Percentiles rank a stretch among this genome's conserved stretches.
Conservation (phyloP, 306 rosid genomes). For the Acacia confusa region DNA sequence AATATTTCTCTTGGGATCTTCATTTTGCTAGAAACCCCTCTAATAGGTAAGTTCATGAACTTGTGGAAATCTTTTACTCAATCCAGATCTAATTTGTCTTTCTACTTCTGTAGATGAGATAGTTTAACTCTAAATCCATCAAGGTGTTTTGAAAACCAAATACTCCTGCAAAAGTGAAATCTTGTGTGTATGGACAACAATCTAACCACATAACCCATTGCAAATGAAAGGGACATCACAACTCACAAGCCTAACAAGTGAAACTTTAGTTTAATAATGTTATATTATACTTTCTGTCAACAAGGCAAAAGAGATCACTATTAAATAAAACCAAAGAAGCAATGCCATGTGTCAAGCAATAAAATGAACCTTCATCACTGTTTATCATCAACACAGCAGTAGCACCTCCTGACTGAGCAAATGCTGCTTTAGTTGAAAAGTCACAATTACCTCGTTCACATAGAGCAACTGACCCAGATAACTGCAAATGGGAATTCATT, state of each 20-base stretch:
- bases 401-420: conserved; percentile 77
- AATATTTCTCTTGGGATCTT: background rate
- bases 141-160: background rate
- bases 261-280: background rate
- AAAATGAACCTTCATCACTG: conserved; percentile 60
- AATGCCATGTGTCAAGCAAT: conserved; percentile 18
- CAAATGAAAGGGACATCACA: conserved; percentile 2
- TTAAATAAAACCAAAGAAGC: conserved; percentile 12
- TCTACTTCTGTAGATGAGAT: background rate
- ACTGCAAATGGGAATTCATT: conserved; percentile 40
- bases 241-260: conserved; percentile 8
- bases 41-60: background rate
- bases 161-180: background rate
- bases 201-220: background rate
- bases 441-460: conserved; percentile 83
- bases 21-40: background rate
- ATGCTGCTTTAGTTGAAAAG: conserved; percentile 65
- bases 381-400: conserved; percentile 62
- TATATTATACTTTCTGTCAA: background rate
- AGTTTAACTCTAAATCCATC: background rate
- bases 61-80: background rate
- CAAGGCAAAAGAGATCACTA: background rate
- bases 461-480: conserved; percentile 71
- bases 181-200: background rate
- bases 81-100: background rate